phyloP scores from a whole-genome alignment of 2,329 filamentous ascomycete genomes.

The Xylaria polymorpha region DNA sequence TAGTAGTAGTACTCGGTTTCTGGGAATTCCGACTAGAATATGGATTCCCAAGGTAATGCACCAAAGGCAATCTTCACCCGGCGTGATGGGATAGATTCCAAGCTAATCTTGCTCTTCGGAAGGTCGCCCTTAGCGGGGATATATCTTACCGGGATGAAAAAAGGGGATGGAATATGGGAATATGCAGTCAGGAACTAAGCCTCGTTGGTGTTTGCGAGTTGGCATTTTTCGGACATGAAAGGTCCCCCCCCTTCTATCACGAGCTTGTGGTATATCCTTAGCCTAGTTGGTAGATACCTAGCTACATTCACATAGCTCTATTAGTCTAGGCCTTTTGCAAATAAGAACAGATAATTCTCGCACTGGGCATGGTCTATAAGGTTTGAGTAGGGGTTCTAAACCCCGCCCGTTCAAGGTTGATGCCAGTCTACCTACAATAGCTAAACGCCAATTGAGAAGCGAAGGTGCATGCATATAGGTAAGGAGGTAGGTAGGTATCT shows the following conservation, averaged over 20 bases:
- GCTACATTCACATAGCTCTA: neutral
- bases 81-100: neutral
- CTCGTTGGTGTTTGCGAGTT: neutral
- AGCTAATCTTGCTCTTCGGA: neutral
- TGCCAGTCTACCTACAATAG: neutral
- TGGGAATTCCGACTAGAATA: neutral
- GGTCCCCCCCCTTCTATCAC: neutral
- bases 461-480: neutral
- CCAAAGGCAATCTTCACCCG: neutral
- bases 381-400: neutral
- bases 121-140: neutral
- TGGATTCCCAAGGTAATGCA: neutral
- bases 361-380: neutral
- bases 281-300: neutral
- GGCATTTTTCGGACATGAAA: neutral
- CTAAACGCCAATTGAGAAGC: neutral
- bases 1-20: neutral
- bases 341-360: neutral
- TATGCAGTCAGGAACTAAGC: neutral
- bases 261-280: conserved; percentile 3
- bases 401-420: neutral
- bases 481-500: neutral
- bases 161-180: neutral
- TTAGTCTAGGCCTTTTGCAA: conserved; percentile 1
- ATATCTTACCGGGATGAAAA: neutral